Base-by-base conservation (phyloP, 78 protist genomes). In the Cavenderia fasciculata region DNA sequence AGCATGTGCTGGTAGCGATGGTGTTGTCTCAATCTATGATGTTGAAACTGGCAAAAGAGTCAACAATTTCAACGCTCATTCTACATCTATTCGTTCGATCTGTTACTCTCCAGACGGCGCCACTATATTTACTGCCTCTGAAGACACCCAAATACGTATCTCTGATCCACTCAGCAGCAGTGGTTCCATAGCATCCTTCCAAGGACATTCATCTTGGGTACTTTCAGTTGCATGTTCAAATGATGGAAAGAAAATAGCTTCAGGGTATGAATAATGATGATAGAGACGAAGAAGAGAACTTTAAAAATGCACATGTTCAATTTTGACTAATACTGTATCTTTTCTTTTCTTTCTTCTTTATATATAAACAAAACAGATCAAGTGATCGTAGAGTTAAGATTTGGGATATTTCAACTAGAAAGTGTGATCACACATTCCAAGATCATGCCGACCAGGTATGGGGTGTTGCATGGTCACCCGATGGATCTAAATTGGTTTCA, bases 361-460 rank as follows among this genome's bases (percentile, higher is more conserved):
- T 57, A 23, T 10, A 16, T 6, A 12, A 14, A n/a, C 19, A 23
- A 4, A 51, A 5, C 16, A 66, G 77, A 10, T 72, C 93, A 16
- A 86, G 62, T 21, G 93, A 86, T 51, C 46, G 47, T 27, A 86
- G 59, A 21, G 93, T 86, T 14, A 72, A 77, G 29, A 70, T 86
- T 36, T 86, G 93, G 93, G 93, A 86, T 52, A 41, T 86, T 31
- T 41, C 52, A 52, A 56, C 68, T n/a, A 66, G 59, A 38, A 74
- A 86, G 34, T 74, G 68, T n/a, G 77, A 86, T 54, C 59, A 68
- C 23, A 74, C 85, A 49, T 86, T 86, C 29, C 34, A 56, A 16
- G 93, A 47, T 10, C 93, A 86, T 57, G 74, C 85, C 4, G 93
- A 86, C 61, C 86, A 77, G 72, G 71, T 77, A 51, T 18, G 65